phyloP scores from a whole-genome alignment of 2,329 filamentous ascomycete genomes.

The Nannizziopsis barbatae region DNA sequence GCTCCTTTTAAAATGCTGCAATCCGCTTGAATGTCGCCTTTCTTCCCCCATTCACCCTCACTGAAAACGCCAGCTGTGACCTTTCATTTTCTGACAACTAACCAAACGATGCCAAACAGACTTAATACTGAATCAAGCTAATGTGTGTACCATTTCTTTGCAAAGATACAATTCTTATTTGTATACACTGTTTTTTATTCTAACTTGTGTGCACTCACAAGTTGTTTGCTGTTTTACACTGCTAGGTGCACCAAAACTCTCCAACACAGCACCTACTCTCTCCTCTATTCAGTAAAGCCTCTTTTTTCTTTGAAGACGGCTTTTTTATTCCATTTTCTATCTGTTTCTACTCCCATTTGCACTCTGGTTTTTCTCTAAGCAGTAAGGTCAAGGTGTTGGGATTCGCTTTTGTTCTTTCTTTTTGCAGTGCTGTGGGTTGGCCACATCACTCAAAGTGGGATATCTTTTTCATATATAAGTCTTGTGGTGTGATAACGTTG shows the following conservation, averaged over 20 bases:
- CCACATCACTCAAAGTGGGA: conserved; percentile 8
- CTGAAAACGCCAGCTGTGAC: neutral
- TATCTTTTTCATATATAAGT: conserved; percentile 1
- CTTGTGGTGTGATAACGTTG: conserved; percentile 2
- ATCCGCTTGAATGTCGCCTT: neutral
- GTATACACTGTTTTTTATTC: conserved; percentile 2
- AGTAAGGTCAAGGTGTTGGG: conserved; percentile 1
- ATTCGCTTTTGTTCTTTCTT: conserved; percentile 1
- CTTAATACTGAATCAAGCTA: neutral
- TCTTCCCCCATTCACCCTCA: too few species aligned
- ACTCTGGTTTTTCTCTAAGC: conserved; percentile 3
- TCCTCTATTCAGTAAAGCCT: neutral
- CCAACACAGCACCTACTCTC: conserved; percentile 5
- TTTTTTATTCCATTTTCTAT: neutral
- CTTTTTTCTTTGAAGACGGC: conserved; percentile 5
- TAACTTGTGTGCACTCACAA: conserved; percentile 13
- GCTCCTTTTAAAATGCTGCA: conserved; percentile 7
- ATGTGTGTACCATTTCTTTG: conserved; percentile 6
- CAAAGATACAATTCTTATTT: conserved; percentile 1
- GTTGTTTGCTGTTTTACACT: conserved; percentile 13
- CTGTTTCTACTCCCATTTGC: conserved; percentile 3
- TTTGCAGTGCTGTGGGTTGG: conserved; percentile 8
- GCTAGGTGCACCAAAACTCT: conserved; percentile 1
- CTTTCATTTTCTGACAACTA: neutral
- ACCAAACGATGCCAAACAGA: too few species aligned